Base-by-base conservation (phyloP, 306 rosid species). In the Abrus precatorius region DNA sequence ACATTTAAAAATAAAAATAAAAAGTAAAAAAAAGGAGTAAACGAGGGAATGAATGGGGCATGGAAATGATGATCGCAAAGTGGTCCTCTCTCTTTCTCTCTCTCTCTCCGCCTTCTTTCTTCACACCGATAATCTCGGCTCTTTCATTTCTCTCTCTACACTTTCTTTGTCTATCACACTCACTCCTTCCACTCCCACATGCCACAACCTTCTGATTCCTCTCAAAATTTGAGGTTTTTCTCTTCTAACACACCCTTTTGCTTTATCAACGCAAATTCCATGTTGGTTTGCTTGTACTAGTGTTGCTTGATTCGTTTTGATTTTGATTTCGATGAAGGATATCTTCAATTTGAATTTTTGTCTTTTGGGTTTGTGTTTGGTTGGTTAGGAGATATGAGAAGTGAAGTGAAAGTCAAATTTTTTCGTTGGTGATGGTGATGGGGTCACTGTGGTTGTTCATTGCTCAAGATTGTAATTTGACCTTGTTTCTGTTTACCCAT, bases 121-220 rank as follows among this genome's bases (percentile, higher is more conserved):
- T 82, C 83, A 54, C 80, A 78, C 82, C 91, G 83, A 52, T 81
- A 86, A 84, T 88, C 90, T 55, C 88, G 85, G 80, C 1, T 57
- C 63, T 61, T 63, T 71, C 9, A 40, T 56, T 56, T 69, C 76
- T 78, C 88, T 72, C 78, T 82, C 83, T 64, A 69, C 59, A 40
- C 13, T 72, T 56, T 70, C 81, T 45, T 69, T 38, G 71, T 55
- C 73, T n/a, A 1, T 66, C 80, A 78, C 78, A 47, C 80, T 80
- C 64, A 13, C 69, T 74, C 33, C 5, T 66, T 74, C 32, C 65
- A 68, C 65, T 80, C 63, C 34, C 66, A 40, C 64, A 52, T 80
- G 64, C 34, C 66, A 45, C 62, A 45, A 5, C 62, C 40, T 74
- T 50, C 80, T 83, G 77, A 63, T 45, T 87, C 77, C 29, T 67